These are phyloP conservation scores for Apodospora peruviana DNA, from an alignment of 495 filamentous ascomycete species.

Conservation along the genomic window DNA sequence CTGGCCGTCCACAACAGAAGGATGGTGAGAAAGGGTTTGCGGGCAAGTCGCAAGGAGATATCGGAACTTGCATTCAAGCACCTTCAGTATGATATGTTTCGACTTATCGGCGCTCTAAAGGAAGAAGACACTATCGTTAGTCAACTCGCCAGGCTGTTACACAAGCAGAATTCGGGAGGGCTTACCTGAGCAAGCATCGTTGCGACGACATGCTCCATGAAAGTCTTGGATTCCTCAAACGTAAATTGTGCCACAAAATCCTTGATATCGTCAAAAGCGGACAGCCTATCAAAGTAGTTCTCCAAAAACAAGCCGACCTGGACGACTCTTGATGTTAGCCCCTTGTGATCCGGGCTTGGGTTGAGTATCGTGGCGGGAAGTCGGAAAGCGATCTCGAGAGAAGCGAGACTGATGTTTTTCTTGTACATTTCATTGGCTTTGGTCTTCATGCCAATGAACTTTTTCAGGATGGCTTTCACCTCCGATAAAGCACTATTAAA, in stretches of 20 bases:
- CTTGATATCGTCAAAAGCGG: slow-evolving; percentile 32
- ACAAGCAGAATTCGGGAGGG: not conserved
- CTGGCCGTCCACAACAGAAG: slow-evolving; percentile 15
- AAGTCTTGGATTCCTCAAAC: slow-evolving; percentile 21
- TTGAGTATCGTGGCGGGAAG: slow-evolving; percentile 5
- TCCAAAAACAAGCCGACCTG: slow-evolving; percentile 27
- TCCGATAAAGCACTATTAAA: slow-evolving; percentile 27
- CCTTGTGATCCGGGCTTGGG: slow-evolving; percentile 3
- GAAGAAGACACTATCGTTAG: not conserved
- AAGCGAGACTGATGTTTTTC: slow-evolving; percentile 25
- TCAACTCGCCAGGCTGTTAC: not conserved
- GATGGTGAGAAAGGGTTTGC: slow-evolving; percentile 21
- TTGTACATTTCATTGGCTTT: slow-evolving; percentile 25
- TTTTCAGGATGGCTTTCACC: slow-evolving; percentile 18
- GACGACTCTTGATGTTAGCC: slow-evolving; percentile 20
- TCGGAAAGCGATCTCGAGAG: slow-evolving; percentile 19
- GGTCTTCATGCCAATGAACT: slow-evolving; percentile 20
- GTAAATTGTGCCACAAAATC: slow-evolving; percentile 24
- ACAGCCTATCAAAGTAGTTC: slow-evolving; percentile 25
- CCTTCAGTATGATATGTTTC: slow-evolving; percentile 14
- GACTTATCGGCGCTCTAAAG: slow-evolving; percentile 13
- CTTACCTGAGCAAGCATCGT: slow-evolving; percentile 21
- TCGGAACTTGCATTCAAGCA: slow-evolving; percentile 22
- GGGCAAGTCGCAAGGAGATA: slow-evolving; percentile 30
- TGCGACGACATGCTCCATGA: slow-evolving; percentile 23